Evolutionary conservation across 2,329 filamentous ascomycete species (phyloP), one percentile per base, ranked within the genome.

Genomic region (Acrocalymma vagum): DNA sequence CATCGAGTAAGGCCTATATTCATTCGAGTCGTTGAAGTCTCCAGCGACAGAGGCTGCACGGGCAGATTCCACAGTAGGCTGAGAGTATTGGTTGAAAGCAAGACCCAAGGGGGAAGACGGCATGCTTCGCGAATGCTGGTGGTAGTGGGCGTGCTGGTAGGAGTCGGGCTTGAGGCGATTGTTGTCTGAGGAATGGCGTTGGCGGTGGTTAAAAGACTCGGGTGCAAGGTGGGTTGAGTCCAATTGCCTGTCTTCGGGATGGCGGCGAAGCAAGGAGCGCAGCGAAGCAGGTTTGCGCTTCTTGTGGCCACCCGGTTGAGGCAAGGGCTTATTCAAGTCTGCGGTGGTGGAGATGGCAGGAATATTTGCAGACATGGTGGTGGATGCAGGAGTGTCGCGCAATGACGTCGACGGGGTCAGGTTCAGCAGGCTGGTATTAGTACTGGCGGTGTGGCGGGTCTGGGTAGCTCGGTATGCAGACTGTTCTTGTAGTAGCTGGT

Each of bases 41-140:
- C 51, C 46, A 9, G 52, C 44, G 11, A 65, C 50, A 20, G 63
- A 62, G 10, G n/a, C n/a, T n/a, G n/a, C n/a, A n/a, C n/a, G n/a
- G n/a, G n/a, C n/a, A n/a, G n/a, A n/a, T n/a, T n/a, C n/a, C n/a
- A n/a, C n/a, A n/a, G n/a, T n/a, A n/a, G n/a, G n/a, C n/a, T n/a
- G n/a, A n/a, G n/a, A n/a, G n/a, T n/a, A n/a, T n/a, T 58, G 51
- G 5, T 57, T 42, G 15, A 57, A 61, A 34, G 48, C 42, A 34
- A 56, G 34, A 17, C 36, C 49, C 26, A 51, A 51, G 10, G 66
- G 66, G 6, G 65, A 66, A 36, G 41, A 62, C 8, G 66, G 65
- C 64, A 69, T 68, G 46, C 66, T 70, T 11, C 56, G 60, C 34
- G 61, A 65, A 35, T 61, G 47, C 26, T 61, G 53, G 18, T 50